Evolutionary conservation across 257 asterid species (phyloP).

Genomic region (Primulina huaijiensis): DNA sequence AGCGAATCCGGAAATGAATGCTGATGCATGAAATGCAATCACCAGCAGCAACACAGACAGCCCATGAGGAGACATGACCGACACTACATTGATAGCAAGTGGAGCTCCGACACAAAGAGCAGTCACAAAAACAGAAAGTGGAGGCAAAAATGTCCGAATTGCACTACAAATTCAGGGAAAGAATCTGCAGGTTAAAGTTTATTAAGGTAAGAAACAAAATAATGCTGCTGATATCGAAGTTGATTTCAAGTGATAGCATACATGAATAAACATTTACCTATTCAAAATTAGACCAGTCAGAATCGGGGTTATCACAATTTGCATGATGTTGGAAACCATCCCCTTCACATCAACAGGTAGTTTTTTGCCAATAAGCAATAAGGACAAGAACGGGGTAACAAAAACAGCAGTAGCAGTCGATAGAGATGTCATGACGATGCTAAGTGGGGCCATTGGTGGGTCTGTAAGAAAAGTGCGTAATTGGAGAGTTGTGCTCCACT

Average conservation of each 20-base stretch:
- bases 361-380: slow-evolving; percentile 78
- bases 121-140: slow-evolving; percentile 53
- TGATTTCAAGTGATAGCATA: background rate
- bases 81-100: slow-evolving; percentile 47
- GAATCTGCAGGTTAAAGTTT: slow-evolving; percentile 50
- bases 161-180: slow-evolving; percentile 62
- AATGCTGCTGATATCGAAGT: background rate
- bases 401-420: slow-evolving; percentile 91
- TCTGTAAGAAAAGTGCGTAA: slow-evolving; percentile 90
- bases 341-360: slow-evolving; percentile 93
- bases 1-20: slow-evolving; percentile 68
- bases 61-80: slow-evolving; percentile 49
- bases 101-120: slow-evolving; percentile 71
- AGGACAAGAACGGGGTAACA: slow-evolving; percentile 76
- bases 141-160: slow-evolving; percentile 51
- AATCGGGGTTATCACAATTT: slow-evolving; percentile 86
- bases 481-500: slow-evolving; percentile 98
- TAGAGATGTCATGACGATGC: slow-evolving; percentile 95
- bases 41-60: slow-evolving; percentile 74
- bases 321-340: slow-evolving; percentile 85
- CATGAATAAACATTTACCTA: slow-evolving; percentile 41
- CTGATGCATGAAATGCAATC: slow-evolving; percentile 73
- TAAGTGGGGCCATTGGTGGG: slow-evolving; percentile 93
- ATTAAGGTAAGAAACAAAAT: slow-evolving; percentile 21
- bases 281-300: slow-evolving; percentile 86